Percentiles rank a stretch among this genome's conserved stretches.
phyloP scores from a whole-genome alignment of 2,329 filamentous ascomycete species.

The Graphiopsis chlorocephala region DNA sequence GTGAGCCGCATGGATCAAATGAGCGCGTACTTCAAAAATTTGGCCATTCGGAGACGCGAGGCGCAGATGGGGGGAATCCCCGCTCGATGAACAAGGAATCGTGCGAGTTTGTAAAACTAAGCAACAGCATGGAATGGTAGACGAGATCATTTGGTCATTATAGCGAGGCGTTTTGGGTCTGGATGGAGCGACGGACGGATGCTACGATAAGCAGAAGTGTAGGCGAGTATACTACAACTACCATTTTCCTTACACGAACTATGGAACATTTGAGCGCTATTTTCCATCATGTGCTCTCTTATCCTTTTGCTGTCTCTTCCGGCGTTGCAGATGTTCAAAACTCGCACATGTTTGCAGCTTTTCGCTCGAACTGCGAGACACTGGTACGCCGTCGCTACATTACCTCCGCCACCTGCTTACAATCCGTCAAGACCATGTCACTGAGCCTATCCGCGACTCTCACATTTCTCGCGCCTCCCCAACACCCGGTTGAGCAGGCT shows the following conservation, averaged over 20 bases:
- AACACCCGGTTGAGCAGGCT: constrained; percentile 36
- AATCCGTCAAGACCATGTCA: not conserved
- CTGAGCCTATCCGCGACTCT: constrained; percentile 12
- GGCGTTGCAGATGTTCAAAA: not conserved
- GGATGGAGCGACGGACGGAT: not conserved
- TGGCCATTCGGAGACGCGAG: constrained; percentile 40
- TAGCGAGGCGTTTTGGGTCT: constrained; percentile 13
- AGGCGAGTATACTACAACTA: not conserved
- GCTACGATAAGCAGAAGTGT: not conserved
- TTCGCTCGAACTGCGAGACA: not conserved
- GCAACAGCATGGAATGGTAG: not conserved
- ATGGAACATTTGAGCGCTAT: not conserved
- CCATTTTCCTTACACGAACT: not conserved
- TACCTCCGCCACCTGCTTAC: constrained; percentile 12
- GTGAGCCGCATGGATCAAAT: constrained; percentile 89
- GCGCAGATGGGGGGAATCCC: constrained; percentile 9
- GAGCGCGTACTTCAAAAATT: constrained; percentile 68
- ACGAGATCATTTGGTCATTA: not conserved
- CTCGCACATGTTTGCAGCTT: not conserved
- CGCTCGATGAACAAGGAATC: constrained; percentile 12
- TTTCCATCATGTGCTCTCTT: not conserved
- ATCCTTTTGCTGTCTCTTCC: not conserved
- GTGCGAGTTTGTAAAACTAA: constrained; percentile 5
- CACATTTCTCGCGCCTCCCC: constrained; percentile 27
- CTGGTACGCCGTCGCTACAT: not conserved